Evolutionary conservation across 2,329 filamentous ascomycete genomes (phyloP).

Genomic region (Dactylellina haptotyla): DNA sequence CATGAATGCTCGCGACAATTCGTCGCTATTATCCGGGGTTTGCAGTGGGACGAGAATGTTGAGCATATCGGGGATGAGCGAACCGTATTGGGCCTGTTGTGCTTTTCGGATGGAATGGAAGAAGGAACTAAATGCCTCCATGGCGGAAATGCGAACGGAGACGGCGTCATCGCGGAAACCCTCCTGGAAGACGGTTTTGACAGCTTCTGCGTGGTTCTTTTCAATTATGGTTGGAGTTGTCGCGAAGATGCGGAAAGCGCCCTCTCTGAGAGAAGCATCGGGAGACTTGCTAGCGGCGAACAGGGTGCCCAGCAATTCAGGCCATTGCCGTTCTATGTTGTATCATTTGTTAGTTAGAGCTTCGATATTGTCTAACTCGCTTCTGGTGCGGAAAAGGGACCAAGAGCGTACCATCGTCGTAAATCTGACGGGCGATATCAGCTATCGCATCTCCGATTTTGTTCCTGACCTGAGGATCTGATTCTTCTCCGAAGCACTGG

Average conservation of each 20-base stretch:
- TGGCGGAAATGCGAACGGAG: conserved; percentile 87
- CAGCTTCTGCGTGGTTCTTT: conserved; percentile 91
- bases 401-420: conserved; percentile 78
- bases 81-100: conserved; percentile 85
- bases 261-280: conserved; percentile 85
- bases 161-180: conserved; percentile 86
- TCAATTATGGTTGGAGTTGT: conserved; percentile 96
- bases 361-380: neutral
- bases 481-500: conserved; percentile 66
- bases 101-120: conserved; percentile 92
- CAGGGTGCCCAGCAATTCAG: conserved; percentile 83
- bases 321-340: conserved; percentile 79
- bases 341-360: neutral
- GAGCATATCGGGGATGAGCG: conserved; percentile 86
- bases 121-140: conserved; percentile 96
- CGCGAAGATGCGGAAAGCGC: conserved; percentile 92
- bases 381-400: neutral
- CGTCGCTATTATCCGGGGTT: conserved; percentile 86
- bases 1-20: conserved; percentile 87
- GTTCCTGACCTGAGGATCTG: conserved; percentile 79
- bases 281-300: conserved; percentile 90
- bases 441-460: conserved; percentile 98
- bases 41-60: conserved; percentile 96
- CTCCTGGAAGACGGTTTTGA: conserved; percentile 85
- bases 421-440: conserved; percentile 93